Evolutionary conservation across 331 rosid species (phyloP), one percentile per base, ranked within the genome.

Genomic region (Quercus tomentella): DNA sequence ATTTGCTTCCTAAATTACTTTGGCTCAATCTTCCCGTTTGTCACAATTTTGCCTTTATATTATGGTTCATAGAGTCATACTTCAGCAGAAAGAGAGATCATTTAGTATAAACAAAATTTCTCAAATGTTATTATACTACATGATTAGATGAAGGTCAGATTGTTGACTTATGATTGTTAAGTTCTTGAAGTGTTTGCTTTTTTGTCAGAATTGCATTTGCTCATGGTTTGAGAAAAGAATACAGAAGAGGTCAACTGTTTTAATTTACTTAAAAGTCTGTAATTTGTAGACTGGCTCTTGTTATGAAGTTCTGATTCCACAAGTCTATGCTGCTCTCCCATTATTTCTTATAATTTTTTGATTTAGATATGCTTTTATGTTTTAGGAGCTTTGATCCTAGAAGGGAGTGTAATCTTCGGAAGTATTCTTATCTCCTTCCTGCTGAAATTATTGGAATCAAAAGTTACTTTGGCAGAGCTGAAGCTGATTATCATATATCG

Each of bases 381-480:
- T 4, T 45, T 67, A 95, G 98, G 91, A 93, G 94, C 82, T 91
- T 95, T 89, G 96, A 91, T 86, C 94, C 98, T 4, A 87, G 99
- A 85, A 88, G 76, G 82, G 98, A 95, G 86, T 95, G 98, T 82
- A 77, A 71, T 83, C 84, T 92, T 73, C 85, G 97, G 70, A 88
- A 84, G 90, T 95, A 95, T 75, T 91, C 94, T 61, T 93, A 91
- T 85, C 86, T 93, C 37, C 92, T 91, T 51, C 99, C 97, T 58
- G 92, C 97, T 52, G 90, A 93, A 73, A 80, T 87, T 83, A 87
- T 95, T 78, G 99, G 98, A 68, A 90, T 95, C 80, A 85, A 81
- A 73, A 84, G 87, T 80, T 79, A 87, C 75, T 82, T 83, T 54
- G 84, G 85, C 58, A 22, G 78, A 20, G 82, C 81, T 76, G 97